Percentiles rank a stretch among this genome's conserved stretches.
Evolutionary conservation across 1,284 basidiomycete genomes (phyloP).

Genomic region (Hortiboletus rubellus): DNA sequence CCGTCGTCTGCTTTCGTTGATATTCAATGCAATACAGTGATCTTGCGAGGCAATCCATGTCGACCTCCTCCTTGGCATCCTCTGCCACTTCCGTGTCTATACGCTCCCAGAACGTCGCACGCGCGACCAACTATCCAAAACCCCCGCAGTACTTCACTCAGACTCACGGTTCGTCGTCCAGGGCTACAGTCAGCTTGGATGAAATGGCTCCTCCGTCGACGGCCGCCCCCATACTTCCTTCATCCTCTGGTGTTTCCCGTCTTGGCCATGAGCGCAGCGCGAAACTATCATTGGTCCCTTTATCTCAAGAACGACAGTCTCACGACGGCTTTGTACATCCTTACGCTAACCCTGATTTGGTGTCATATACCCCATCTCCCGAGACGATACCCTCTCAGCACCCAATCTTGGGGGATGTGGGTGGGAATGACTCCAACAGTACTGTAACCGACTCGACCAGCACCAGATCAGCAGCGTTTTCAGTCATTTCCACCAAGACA

Average conservation of each 20-base stretch:
- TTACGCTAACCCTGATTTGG: slow-evolving; percentile 73
- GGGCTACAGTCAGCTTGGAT: slow-evolving; percentile 13
- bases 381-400: slow-evolving; percentile 29
- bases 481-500: slow-evolving; percentile 45
- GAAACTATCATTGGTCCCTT: slow-evolving; percentile 21
- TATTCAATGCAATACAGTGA: slow-evolving; percentile 32
- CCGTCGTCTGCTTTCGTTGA: slow-evolving; percentile 7
- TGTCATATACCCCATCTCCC: slow-evolving; percentile 39
- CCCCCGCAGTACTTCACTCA: slow-evolving; percentile 12
- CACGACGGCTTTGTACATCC: slow-evolving; percentile 51
- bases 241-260: slow-evolving; percentile 16
- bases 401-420: slow-evolving; percentile 27
- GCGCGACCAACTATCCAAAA: slow-evolving; percentile 30
- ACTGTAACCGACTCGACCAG: slow-evolving; percentile 57
- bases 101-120: slow-evolving; percentile 38
- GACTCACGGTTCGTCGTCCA: slow-evolving; percentile 5
- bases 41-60: slow-evolving; percentile 59
- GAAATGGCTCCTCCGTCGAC: slow-evolving; percentile 3
- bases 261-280: slow-evolving; percentile 7
- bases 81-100: slow-evolving; percentile 37
- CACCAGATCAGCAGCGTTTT: slow-evolving; percentile 41
- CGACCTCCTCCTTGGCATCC: slow-evolving; percentile 50
- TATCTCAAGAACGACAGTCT: slow-evolving; percentile 33
- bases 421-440: slow-evolving; percentile 51
- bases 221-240: slow-evolving; percentile 1